Conservation (phyloP, 306 rosid genomes). For the Aeschynomene evenia region DNA sequence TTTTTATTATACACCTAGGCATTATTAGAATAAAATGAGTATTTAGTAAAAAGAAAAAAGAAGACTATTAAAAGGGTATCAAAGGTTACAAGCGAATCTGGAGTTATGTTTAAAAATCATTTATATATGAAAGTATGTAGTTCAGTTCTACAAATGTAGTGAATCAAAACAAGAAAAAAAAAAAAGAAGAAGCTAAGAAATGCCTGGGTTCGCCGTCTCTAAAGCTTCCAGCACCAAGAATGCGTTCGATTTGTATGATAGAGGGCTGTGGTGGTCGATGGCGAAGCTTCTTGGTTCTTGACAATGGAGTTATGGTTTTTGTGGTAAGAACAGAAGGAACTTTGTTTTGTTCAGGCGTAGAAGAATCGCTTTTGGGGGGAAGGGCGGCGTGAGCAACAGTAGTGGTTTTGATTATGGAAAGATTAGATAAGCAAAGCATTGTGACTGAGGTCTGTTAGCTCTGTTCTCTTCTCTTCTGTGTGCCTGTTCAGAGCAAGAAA, state of each 20-base stretch:
- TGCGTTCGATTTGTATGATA: constrained; percentile 64
- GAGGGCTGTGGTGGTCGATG: constrained; percentile 47
- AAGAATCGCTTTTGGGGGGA: constrained; percentile 37
- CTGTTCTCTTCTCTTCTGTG: background rate
- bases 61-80: background rate
- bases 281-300: constrained; percentile 24
- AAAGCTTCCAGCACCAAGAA: constrained; percentile 82
- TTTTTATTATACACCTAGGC: too few species aligned
- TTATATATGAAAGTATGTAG: background rate
- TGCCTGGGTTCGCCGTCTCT: constrained; percentile 65
- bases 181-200: background rate
- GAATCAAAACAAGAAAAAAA: background rate
- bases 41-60: too few species aligned
- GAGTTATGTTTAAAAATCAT: too few species aligned
- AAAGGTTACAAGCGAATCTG: background rate
- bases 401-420: constrained; percentile 36
- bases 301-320: constrained; percentile 13
- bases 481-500: too few species aligned
- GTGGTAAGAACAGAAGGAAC: constrained; percentile 3
- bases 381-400: constrained; percentile 33
- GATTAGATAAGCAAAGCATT: constrained; percentile 49
- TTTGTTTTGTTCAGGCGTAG: constrained; percentile 31
- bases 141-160: background rate
- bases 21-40: too few species aligned
- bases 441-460: background rate